These are phyloP conservation scores for Isabelozyma heimii DNA, from an alignment of 805 yeast genomes.

Conservation along the genomic window DNA sequence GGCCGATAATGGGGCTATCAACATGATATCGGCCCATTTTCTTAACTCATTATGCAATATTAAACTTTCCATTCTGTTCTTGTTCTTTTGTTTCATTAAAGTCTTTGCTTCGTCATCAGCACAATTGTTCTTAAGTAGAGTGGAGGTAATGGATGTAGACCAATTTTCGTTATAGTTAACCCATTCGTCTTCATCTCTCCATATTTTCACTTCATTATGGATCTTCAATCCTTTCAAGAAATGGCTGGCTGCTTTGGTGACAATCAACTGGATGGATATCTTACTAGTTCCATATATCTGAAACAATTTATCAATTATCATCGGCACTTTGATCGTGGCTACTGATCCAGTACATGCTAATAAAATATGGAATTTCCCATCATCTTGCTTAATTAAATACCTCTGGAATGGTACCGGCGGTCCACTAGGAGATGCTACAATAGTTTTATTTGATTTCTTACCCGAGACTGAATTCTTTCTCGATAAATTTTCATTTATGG, in stretches of 20 bases:
- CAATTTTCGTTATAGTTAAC: constrained; percentile 33
- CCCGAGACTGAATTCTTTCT: constrained; percentile 18
- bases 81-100: constrained; percentile 15
- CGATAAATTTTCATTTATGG: constrained; percentile 11
- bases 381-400: constrained; percentile 70
- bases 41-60: constrained; percentile 44
- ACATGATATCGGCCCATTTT: constrained; percentile 47
- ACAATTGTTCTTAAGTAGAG: constrained; percentile 4
- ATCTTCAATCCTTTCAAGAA: constrained; percentile 55
- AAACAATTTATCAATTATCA: constrained; percentile 81
- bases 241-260: constrained; percentile 82
- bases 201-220: constrained; percentile 70
- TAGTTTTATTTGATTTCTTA: constrained; percentile 46
- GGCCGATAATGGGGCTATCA: constrained; percentile 45
- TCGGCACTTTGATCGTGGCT: constrained; percentile 90
- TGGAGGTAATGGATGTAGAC: constrained; percentile 15
- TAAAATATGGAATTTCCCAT: constrained; percentile 81
- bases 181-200: constrained; percentile 98
- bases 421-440: constrained; percentile 55
- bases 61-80: constrained; percentile 34
- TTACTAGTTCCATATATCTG: constrained; percentile 68
- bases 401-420: constrained; percentile 76
- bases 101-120: constrained; percentile 3
- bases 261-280: constrained; percentile 80
- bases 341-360: constrained; percentile 96